Conservation (phyloP, 1,284 basidiomycete species). For the Irpex sp. region DNA sequence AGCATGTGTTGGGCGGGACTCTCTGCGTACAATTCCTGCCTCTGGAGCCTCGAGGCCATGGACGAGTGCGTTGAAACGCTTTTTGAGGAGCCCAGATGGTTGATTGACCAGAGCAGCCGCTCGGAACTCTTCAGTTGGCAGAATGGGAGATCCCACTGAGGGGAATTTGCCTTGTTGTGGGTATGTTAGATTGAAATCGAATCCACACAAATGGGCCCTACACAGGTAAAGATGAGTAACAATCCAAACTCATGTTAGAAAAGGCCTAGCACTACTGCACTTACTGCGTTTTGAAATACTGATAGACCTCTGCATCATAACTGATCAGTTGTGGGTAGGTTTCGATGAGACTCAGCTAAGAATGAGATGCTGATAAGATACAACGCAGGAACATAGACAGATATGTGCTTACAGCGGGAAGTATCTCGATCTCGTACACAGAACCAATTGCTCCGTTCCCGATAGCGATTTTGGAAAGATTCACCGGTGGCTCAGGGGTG, state of each 20-base stretch:
- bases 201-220: conserved; percentile 35
- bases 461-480: conserved; percentile 58
- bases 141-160: conserved; percentile 17
- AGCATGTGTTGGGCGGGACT: not conserved
- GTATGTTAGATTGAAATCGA: conserved; percentile 60
- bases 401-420: conserved; percentile 49
- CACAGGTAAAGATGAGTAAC: not conserved
- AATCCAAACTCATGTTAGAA: not conserved
- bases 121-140: not conserved
- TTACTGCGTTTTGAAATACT: conserved; percentile 67
- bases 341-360: conserved; percentile 12
- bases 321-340: conserved; percentile 16
- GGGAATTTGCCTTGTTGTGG: conserved; percentile 41
- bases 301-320: conserved; percentile 51
- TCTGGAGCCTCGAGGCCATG: not conserved
- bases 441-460: conserved; percentile 57
- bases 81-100: not conserved
- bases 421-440: conserved; percentile 40
- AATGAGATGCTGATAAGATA: not conserved
- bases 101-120: not conserved
- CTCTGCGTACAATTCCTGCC: not conserved
- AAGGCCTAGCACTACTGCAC: conserved; percentile 20
- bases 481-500: conserved; percentile 49
- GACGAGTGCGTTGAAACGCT: not conserved
- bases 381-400: not conserved